Conservation (phyloP, 768 basidiomycete genomes). For the Crepidotus variabilis region DNA sequence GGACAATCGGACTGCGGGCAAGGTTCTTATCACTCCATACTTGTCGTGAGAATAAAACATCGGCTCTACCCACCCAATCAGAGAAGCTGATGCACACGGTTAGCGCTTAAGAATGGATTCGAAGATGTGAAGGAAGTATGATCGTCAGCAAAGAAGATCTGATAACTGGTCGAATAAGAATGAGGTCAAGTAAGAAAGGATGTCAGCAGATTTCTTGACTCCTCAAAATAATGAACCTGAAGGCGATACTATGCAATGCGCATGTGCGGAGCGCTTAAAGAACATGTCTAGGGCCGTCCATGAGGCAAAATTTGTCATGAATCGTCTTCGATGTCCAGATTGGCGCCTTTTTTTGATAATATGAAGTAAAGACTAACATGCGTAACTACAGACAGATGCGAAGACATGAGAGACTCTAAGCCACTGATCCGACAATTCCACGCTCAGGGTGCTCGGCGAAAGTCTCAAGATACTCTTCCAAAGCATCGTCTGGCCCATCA, state of each 20-base stretch:
- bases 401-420: too few species aligned
- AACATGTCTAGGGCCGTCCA: not conserved
- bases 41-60: not conserved
- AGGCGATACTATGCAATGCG: too few species aligned
- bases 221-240: not conserved
- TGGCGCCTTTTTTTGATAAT: too few species aligned
- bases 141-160: too few species aligned
- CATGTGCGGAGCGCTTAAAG: not conserved
- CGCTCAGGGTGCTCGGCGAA: not conserved
- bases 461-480: not conserved
- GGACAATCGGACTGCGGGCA: not conserved
- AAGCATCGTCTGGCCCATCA: not conserved
- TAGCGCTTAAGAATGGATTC: too few species aligned
- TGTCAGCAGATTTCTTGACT: not conserved
- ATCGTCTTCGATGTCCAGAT: too few species aligned
- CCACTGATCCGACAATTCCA: too few species aligned
- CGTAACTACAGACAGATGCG: too few species aligned
- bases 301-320: too few species aligned
- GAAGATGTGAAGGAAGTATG: too few species aligned
- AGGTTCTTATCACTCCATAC: not conserved
- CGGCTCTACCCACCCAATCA: not conserved
- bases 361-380: too few species aligned
- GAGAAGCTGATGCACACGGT: not conserved
- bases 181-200: not conserved
- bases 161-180: not conserved